These are phyloP conservation scores for Suillus americanus DNA, from an alignment of 768 basidiomycete species.

Conservation along the genomic window DNA sequence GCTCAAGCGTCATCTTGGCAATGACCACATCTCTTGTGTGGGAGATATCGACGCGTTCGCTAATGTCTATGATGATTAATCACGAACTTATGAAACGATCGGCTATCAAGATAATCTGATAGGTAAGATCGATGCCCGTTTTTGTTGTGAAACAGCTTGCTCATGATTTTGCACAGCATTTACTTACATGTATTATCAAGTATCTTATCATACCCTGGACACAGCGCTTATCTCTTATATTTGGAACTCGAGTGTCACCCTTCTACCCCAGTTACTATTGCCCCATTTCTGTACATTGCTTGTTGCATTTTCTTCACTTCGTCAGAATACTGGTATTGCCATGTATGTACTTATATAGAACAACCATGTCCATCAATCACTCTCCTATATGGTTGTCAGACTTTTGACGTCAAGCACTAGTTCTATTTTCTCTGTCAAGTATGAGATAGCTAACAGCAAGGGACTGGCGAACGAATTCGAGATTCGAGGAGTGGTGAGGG, in stretches of 20 bases:
- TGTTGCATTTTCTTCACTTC: background rate
- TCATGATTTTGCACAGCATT: background rate
- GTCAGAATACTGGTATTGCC: background rate
- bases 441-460: background rate
- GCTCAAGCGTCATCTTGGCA: conserved; percentile 40
- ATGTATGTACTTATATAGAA: background rate
- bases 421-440: background rate
- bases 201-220: background rate
- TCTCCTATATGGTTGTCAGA: background rate
- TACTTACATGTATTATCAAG: background rate
- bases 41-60: conserved; percentile 32
- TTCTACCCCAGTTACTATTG: background rate
- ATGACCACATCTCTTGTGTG: conserved; percentile 33
- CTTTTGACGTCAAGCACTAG: background rate
- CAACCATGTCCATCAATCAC: too few relatives aligned
- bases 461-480: background rate
- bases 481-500: background rate
- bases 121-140: background rate
- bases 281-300: background rate
- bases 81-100: background rate
- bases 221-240: background rate
- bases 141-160: background rate
- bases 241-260: background rate
- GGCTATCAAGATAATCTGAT: background rate
- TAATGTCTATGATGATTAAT: conserved; percentile 23